Percentiles rank a stretch among this genome's conserved stretches.
phyloP scores from a whole-genome alignment of 1,284 basidiomycete species.

The Naganishia sp. region DNA sequence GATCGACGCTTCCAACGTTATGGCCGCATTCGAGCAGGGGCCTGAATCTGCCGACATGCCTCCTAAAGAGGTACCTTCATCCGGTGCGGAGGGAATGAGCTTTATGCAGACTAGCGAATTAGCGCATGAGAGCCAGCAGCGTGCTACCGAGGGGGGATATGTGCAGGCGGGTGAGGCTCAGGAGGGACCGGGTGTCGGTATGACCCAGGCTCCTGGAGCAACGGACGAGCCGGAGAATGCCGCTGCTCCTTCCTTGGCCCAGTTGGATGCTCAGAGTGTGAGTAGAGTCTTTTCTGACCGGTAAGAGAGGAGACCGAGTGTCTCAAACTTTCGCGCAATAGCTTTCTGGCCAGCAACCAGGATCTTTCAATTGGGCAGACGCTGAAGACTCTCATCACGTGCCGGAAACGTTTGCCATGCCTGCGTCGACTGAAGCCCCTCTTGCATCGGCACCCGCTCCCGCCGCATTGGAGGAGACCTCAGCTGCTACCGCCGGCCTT shows the following conservation, averaged over 20 bases:
- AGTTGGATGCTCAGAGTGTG: conserved; percentile 10
- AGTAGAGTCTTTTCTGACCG: not conserved
- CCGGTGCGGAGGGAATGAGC: conserved; percentile 32
- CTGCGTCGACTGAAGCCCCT: conserved; percentile 4
- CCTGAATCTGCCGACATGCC: conserved; percentile 21
- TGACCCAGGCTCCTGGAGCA: not conserved
- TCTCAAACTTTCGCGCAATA: not conserved
- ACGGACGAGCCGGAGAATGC: not conserved
- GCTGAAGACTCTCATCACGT: conserved; percentile 24
- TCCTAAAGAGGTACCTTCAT: conserved; percentile 20
- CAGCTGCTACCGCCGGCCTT: not conserved
- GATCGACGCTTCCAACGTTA: not conserved
- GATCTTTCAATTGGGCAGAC: conserved; percentile 26
- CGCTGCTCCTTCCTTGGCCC: conserved; percentile 13
- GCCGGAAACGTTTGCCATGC: conserved; percentile 14
- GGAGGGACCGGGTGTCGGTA: conserved; percentile 7
- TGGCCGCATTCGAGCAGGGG: conserved; percentile 21
- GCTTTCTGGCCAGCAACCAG: conserved; percentile 20
- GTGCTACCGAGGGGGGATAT: not conserved
- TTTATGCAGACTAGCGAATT: conserved; percentile 33
- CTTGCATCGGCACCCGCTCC: conserved; percentile 10
- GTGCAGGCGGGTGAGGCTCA: conserved; percentile 9
- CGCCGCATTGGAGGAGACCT: not conserved
- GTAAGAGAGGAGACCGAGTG: too few relatives aligned
- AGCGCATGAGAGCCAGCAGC: conserved; percentile 2